Evolutionary conservation across 1,139 yeast genomes (phyloP), one percentile per base, ranked within the genome.

Genomic region (Candida tropicalis): DNA sequence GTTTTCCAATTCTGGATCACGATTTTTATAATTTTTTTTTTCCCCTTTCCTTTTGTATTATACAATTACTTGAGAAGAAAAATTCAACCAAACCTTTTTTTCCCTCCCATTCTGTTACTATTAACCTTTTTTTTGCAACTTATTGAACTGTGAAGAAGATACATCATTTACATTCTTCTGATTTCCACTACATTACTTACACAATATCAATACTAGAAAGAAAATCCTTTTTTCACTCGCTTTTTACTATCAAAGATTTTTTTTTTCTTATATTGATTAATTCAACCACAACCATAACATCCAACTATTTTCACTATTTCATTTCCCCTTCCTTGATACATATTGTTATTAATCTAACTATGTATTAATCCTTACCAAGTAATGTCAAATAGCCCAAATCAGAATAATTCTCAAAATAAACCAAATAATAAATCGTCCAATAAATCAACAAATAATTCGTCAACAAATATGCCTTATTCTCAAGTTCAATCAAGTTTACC

Each of bases 331-430:
- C 18, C 24, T 12, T 31, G 34, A 33, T 33, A 29, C 28, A 37
- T 37, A 37, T 23, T 29, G 32, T 17, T 29, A 29, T 28, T 28
- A 13, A 28, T 22, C 32, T 33, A 22, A 33, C 35, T 39, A 40
- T 38, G 43, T 38, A 38, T 40, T 40, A 36, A 26, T 20, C 12
- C 18, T 31, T 18, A 39, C 13, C 29, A 44, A 41, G 43, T 35
- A 23, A 44, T 44, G 47, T 39, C 47, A 38, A 38, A 44, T 44
- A 44, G 39, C 37, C 40, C 18, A n/a, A 39, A 37, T 20, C 41
- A 20, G 28, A 38, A 23, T 34, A 43, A 36, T 23, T 7, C n/a
- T 22, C 16, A 12, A 25, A 38, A 40, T 15, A 38, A 10, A 12
- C 27, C 13, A 9, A 20, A 23, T 38, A 33, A 42, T 18, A 31